Evolutionary conservation across 1,139 yeast species (phyloP).

Genomic region (Blastobotrys malaysiensis): DNA sequence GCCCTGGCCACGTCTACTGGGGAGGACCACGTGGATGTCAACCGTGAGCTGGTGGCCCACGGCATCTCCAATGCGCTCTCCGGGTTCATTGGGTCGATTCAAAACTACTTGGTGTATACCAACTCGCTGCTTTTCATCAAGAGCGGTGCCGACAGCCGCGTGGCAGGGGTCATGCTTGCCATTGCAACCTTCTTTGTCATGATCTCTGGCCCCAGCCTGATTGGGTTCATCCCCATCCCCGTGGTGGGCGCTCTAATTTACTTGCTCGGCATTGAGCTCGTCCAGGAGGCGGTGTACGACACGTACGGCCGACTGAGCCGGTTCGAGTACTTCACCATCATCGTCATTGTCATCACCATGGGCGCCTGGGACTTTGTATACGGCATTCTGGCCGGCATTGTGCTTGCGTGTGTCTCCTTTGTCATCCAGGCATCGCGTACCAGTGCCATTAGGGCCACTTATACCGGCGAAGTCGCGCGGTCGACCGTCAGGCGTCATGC

Average conservation of each 20-base stretch:
- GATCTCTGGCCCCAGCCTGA: slow-evolving; percentile 87
- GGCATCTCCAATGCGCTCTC: slow-evolving; percentile 88
- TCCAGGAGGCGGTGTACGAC: slow-evolving; percentile 81
- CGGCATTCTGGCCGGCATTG: slow-evolving; percentile 86
- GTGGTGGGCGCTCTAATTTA: slow-evolving; percentile 92
- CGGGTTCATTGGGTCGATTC: slow-evolving; percentile 82
- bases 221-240: slow-evolving; percentile 89
- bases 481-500: slow-evolving; percentile 93
- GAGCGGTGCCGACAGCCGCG: slow-evolving; percentile 87
- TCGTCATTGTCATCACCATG: slow-evolving; percentile 85
- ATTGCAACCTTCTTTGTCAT: slow-evolving; percentile 72
- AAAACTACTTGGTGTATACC: slow-evolving; percentile 90
- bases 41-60: slow-evolving; percentile 89
- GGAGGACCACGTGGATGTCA: slow-evolving; percentile 76
- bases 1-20: slow-evolving; percentile 90
- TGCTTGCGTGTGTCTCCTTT: slow-evolving; percentile 86
- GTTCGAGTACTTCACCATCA: slow-evolving; percentile 79
- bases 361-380: slow-evolving; percentile 92
- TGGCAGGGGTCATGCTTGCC: slow-evolving; percentile 85
- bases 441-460: slow-evolving; percentile 75
- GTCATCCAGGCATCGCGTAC: slow-evolving; percentile 85
- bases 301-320: slow-evolving; percentile 69
- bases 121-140: slow-evolving; percentile 85
- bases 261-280: slow-evolving; percentile 79
- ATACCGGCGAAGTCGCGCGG: slow-evolving; percentile 82